Conservation (phyloP, 441 rosid genomes). For the Viola pubescens region DNA sequence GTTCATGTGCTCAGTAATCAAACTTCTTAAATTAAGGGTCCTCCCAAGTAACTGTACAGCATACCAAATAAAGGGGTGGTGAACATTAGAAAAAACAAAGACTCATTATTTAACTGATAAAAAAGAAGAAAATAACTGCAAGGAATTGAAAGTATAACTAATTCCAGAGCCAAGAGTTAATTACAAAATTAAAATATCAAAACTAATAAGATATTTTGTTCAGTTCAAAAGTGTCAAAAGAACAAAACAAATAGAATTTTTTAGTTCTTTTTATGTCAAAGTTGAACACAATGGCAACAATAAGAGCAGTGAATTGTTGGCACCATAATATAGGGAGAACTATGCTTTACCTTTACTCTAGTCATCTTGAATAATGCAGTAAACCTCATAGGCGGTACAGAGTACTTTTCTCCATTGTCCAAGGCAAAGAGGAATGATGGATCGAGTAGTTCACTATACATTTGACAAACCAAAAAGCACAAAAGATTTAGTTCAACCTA, state of each 20-base stretch:
- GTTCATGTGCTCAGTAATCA: constrained; percentile 87
- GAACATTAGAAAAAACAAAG: background rate
- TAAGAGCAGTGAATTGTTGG: constrained; percentile 3
- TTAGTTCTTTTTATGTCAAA: too few species aligned
- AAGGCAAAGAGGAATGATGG: constrained; percentile 92
- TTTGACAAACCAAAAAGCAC: constrained; percentile 23
- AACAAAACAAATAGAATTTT: too few species aligned
- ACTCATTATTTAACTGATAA: background rate
- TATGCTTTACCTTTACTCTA: constrained; percentile 72
- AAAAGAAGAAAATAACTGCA: background rate
- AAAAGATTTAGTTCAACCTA: constrained; percentile 23
- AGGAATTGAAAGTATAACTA: constrained; percentile 5
- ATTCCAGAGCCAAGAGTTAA: background rate
- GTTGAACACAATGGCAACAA: background rate
- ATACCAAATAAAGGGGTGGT: constrained; percentile 18
- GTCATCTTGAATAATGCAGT: constrained; percentile 82
- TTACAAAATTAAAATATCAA: background rate
- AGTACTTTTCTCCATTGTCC: constrained; percentile 91
- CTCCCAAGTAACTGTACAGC: constrained; percentile 85
- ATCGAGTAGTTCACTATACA: constrained; percentile 84
- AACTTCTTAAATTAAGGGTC: constrained; percentile 82
- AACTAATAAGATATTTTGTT: too few species aligned
- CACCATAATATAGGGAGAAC: constrained; percentile 1
- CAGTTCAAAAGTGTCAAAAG: too few species aligned
- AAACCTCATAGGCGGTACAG: constrained; percentile 90